These are phyloP conservation scores for Tolypocladium paradoxum DNA, from an alignment of 2,329 filamentous ascomycete genomes.

Conservation along the genomic window DNA sequence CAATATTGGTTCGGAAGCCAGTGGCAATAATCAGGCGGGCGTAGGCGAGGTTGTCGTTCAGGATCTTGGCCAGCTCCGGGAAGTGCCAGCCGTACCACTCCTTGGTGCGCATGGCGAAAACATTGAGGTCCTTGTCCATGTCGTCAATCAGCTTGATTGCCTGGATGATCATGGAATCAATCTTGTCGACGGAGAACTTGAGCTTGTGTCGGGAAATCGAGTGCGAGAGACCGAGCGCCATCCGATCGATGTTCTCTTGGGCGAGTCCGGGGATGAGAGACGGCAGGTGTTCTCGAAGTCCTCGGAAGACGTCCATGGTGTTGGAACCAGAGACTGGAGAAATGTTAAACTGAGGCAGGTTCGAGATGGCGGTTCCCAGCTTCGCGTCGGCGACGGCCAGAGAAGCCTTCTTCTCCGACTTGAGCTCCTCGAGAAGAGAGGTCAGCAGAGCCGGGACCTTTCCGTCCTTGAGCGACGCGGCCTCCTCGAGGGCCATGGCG, in stretches of 20 bases:
- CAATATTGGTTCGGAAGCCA: conserved; percentile 77
- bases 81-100: conserved; percentile 99
- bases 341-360: conserved; percentile 79
- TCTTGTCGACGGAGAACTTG: conserved; percentile 97
- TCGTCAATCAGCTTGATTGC: conserved; percentile 90
- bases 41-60: conserved; percentile 95
- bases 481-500: conserved; percentile 80
- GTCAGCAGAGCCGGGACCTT: conserved; percentile 87
- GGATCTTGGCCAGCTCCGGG: conserved; percentile 92
- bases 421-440: conserved; percentile 74
- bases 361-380: conserved; percentile 82
- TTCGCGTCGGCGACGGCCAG: conserved; percentile 90
- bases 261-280: conserved; percentile 83
- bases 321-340: conserved; percentile 57
- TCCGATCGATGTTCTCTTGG: conserved; percentile 79
- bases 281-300: conserved; percentile 81
- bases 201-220: conserved; percentile 95
- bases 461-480: conserved; percentile 77
- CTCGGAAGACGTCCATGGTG: conserved; percentile 76
- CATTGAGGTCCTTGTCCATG: conserved; percentile 96
- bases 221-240: conserved; percentile 93
- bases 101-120: conserved; percentile 97
- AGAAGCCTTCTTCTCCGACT: conserved; percentile 95
- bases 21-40: conserved; percentile 78
- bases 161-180: conserved; percentile 99